A percentile compares a stretch with the other conserved stretches of the same genome.
These are phyloP conservation scores for Trametes cingulata DNA, from an alignment of 768 basidiomycete genomes.

Conservation along the genomic window DNA sequence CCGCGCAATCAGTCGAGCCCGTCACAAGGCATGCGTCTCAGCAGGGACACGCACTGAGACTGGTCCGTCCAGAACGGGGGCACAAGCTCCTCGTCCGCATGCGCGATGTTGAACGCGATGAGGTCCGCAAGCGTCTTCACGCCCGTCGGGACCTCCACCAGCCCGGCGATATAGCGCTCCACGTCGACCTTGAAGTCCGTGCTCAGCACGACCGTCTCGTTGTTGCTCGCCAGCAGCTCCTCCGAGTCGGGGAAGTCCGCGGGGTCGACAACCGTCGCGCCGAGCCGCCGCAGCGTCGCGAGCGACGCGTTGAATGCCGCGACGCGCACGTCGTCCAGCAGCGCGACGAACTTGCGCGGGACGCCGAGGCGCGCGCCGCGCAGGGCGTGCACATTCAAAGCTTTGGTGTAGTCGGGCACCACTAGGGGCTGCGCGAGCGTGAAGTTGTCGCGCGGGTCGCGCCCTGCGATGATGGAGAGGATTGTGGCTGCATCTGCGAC, in stretches of 20 bases:
- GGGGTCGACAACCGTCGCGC: constrained; percentile 59
- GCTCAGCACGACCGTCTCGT: constrained; percentile 56
- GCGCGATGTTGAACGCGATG: constrained; percentile 56
- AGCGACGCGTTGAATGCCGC: constrained; percentile 43
- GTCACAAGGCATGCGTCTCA: too few species aligned
- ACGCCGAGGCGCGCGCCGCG: constrained; percentile 47
- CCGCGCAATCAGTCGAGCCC: too few species aligned
- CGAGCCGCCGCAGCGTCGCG: constrained; percentile 38
- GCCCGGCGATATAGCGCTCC: constrained; percentile 45
- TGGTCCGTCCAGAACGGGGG: constrained; percentile 39
- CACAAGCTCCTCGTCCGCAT: constrained; percentile 49
- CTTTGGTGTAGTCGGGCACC: constrained; percentile 58
- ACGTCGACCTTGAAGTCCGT: constrained; percentile 65
- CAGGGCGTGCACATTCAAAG: constrained; percentile 49
- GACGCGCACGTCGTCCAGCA: constrained; percentile 48
- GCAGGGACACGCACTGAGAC: constrained; percentile 29
- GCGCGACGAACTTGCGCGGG: constrained; percentile 43
- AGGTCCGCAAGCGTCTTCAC: constrained; percentile 55
- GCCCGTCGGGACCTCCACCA: constrained; percentile 56
- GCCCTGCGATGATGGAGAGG: constrained; percentile 44
- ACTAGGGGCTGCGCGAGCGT: constrained; percentile 44
- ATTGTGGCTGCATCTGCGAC: constrained; percentile 38
- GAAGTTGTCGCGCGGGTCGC: constrained; percentile 43
- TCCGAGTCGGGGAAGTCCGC: constrained; percentile 59
- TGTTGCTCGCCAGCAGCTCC: constrained; percentile 44